Percentiles rank a stretch among this genome's conserved stretches.
These are phyloP conservation scores for Myxozyma mucilagina DNA, from an alignment of 805 yeast genomes.

Conservation along the genomic window DNA sequence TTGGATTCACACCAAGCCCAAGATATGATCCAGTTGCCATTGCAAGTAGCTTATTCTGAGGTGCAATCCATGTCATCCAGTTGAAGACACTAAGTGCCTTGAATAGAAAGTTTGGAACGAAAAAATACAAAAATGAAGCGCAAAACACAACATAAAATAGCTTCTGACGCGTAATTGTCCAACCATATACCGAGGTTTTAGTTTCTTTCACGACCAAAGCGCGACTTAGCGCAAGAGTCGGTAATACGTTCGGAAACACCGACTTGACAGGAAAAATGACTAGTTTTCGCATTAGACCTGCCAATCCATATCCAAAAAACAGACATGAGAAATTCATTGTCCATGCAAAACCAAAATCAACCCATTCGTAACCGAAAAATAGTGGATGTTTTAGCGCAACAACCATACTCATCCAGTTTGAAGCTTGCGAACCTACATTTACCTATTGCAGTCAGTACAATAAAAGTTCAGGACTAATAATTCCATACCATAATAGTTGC, in stretches of 20 bases:
- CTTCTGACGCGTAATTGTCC: slow-evolving; percentile 56
- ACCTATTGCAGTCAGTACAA: slow-evolving; percentile 5
- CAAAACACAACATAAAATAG: slow-evolving; percentile 51
- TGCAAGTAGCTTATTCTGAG: slow-evolving; percentile 51
- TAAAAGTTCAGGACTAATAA: neutral
- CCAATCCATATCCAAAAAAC: slow-evolving; percentile 65
- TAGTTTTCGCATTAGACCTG: slow-evolving; percentile 61
- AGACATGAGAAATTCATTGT: slow-evolving; percentile 56
- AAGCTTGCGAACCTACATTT: slow-evolving; percentile 30
- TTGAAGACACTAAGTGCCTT: slow-evolving; percentile 58
- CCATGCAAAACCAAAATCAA: slow-evolving; percentile 52
- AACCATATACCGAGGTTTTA: slow-evolving; percentile 54
- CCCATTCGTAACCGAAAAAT: slow-evolving; percentile 26
- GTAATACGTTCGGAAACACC: slow-evolving; percentile 53
- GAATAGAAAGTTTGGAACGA: slow-evolving; percentile 64
- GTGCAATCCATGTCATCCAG: slow-evolving; percentile 61
- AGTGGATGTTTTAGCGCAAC: slow-evolving; percentile 8
- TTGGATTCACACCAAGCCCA: slow-evolving; percentile 49
- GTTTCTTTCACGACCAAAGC: slow-evolving; percentile 48
- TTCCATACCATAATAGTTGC: slow-evolving; percentile 44
- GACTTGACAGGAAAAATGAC: slow-evolving; percentile 50
- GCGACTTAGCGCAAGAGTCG: slow-evolving; percentile 51
- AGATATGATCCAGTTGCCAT: slow-evolving; percentile 49
- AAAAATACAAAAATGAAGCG: slow-evolving; percentile 52
- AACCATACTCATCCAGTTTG: slow-evolving; percentile 11